Percentiles rank a stretch among this genome's conserved stretches.
These are phyloP conservation scores for Corymbia maculata DNA, from an alignment of 345 rosid species.

Conservation along the genomic window DNA sequence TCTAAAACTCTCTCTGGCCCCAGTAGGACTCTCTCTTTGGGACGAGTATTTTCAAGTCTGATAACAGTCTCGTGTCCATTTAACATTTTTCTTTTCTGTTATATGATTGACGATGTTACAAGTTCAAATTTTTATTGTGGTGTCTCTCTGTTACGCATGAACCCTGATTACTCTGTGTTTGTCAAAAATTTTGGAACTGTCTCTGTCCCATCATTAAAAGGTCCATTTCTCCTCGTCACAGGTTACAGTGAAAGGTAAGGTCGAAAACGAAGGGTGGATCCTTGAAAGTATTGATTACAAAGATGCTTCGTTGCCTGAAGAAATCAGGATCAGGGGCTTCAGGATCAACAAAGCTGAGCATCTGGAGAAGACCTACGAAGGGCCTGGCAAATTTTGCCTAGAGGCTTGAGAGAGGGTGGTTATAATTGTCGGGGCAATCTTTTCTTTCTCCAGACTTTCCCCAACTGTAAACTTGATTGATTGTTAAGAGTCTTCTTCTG, in stretches of 20 bases:
- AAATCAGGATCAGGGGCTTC: slow-evolving; percentile 75
- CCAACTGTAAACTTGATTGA: background rate
- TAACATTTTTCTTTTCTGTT: background rate
- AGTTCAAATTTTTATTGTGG: background rate
- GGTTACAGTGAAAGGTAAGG: slow-evolving; percentile 60
- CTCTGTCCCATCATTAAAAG: background rate
- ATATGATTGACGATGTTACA: background rate
- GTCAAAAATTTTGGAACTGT: background rate
- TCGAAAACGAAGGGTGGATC: slow-evolving; percentile 80
- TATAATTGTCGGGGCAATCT: background rate
- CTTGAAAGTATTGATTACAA: slow-evolving; percentile 62
- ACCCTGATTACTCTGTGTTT: background rate
- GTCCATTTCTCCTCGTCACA: slow-evolving; percentile 4
- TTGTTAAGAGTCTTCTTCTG: background rate
- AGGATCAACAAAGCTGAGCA: slow-evolving; percentile 60
- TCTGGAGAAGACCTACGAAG: slow-evolving; percentile 40
- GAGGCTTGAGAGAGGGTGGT: slow-evolving; percentile 19
- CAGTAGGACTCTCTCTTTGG: background rate
- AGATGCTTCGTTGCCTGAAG: slow-evolving; percentile 62
- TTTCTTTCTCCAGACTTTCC: background rate
- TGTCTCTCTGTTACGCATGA: background rate
- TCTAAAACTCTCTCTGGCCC: background rate
- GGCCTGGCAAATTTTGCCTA: slow-evolving; percentile 41
- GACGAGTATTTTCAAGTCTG: background rate
- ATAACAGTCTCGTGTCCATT: background rate